phyloP scores from a whole-genome alignment of 2,329 filamentous ascomycete species.

The Huntiella decipiens region DNA sequence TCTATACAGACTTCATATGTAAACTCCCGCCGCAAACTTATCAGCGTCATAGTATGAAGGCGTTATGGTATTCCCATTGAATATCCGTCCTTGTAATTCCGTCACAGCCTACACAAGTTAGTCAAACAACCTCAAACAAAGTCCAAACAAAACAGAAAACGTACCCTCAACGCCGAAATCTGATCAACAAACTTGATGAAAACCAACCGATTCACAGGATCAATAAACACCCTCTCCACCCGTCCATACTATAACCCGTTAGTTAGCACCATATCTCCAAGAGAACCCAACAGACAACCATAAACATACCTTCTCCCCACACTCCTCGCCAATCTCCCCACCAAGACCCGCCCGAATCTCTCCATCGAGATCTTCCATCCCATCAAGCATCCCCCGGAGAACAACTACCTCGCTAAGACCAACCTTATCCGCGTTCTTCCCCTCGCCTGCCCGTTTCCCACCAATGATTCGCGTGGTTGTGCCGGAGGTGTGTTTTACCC shows the following conservation, averaged over 20 bases:
- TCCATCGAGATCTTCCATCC: slow-evolving; percentile 53
- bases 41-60: slow-evolving; percentile 68
- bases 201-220: slow-evolving; percentile 45
- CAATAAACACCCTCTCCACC: slow-evolving; percentile 63
- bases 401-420: slow-evolving; percentile 63
- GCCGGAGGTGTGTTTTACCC: slow-evolving; percentile 51
- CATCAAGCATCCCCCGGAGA: slow-evolving; percentile 67
- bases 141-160: slow-evolving; percentile 17
- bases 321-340: slow-evolving; percentile 92
- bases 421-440: slow-evolving; percentile 29
- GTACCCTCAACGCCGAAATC: slow-evolving; percentile 65
- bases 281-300: not conserved
- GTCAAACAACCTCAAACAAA: not conserved
- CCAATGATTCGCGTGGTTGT: slow-evolving; percentile 61
- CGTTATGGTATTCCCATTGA: slow-evolving; percentile 71
- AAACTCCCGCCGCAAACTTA: slow-evolving; percentile 56
- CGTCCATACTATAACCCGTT: slow-evolving; percentile 46
- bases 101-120: slow-evolving; percentile 53
- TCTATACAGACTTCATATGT: slow-evolving; percentile 16
- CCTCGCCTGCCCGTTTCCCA: slow-evolving; percentile 36
- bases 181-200: slow-evolving; percentile 87
- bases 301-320: slow-evolving; percentile 49
- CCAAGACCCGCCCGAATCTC: slow-evolving; percentile 61
- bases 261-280: slow-evolving; percentile 1
- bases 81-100: slow-evolving; percentile 68